phyloP scores from a whole-genome alignment of 805 yeast genomes.

The Komagataella pastoris region DNA sequence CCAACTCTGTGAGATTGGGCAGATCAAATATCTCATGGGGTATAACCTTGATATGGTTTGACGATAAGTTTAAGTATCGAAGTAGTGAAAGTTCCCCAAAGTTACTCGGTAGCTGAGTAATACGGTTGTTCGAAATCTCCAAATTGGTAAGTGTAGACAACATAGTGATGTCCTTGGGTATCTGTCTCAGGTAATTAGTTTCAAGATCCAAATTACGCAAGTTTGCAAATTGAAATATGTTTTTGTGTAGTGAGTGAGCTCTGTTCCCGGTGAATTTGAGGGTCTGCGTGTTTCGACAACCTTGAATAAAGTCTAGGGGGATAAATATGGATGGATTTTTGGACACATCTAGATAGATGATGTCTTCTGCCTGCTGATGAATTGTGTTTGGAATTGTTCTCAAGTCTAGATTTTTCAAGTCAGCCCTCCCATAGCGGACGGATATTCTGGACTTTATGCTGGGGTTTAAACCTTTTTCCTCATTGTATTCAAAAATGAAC shows the following conservation, averaged over 20 bases:
- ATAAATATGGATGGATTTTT: conserved; percentile 76
- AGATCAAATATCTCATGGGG: conserved; percentile 58
- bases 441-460: conserved; percentile 58
- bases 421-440: conserved; percentile 59
- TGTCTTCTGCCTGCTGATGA: conserved; percentile 69
- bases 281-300: conserved; percentile 53
- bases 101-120: conserved; percentile 45
- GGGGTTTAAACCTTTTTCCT: conserved; percentile 45
- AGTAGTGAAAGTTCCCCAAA: conserved; percentile 43
- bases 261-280: conserved; percentile 64
- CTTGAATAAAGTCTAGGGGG: conserved; percentile 77
- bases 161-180: conserved; percentile 44
- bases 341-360: conserved; percentile 70
- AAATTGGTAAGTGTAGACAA: conserved; percentile 42
- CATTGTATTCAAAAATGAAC: conserved; percentile 56
- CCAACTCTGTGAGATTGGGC: conserved; percentile 47
- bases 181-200: conserved; percentile 57
- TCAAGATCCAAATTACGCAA: conserved; percentile 61
- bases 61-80: conserved; percentile 58
- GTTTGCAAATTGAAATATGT: conserved; percentile 55
- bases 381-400: conserved; percentile 78
- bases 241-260: conserved; percentile 59
- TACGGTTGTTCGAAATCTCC: conserved; percentile 64
- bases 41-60: conserved; percentile 52
- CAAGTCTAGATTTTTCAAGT: conserved; percentile 57